Conservation (phyloP, 1,139 yeast species). For the Magnusiomyces ingens region DNA sequence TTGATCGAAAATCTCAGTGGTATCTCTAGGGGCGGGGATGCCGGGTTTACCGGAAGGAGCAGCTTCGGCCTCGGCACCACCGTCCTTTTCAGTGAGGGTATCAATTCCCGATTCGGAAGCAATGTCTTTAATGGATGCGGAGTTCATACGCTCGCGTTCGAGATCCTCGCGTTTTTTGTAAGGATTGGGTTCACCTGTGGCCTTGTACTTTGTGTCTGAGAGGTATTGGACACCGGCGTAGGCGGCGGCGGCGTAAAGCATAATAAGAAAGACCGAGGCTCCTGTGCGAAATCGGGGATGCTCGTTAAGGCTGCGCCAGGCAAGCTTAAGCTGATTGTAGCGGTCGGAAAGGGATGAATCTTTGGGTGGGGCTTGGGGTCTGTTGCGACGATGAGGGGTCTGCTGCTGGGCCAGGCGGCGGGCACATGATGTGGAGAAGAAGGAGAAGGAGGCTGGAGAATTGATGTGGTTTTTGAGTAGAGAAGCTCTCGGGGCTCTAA, state of each 20-base stretch:
- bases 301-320: constrained; percentile 19
- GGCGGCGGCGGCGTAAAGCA: constrained; percentile 27
- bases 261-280: constrained; percentile 21
- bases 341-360: constrained; percentile 1
- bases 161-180: constrained; percentile 24
- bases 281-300: constrained; percentile 19
- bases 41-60: background rate
- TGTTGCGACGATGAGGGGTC: constrained; percentile 2
- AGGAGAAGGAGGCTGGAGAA: background rate
- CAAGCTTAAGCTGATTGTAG: constrained; percentile 14
- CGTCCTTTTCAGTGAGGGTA: background rate
- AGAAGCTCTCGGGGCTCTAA: background rate
- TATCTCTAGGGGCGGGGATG: constrained; percentile 61
- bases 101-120: constrained; percentile 7
- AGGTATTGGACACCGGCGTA: constrained; percentile 30
- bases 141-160: constrained; percentile 17
- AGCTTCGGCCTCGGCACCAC: background rate
- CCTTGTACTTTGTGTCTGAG: constrained; percentile 33
- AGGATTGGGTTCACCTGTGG: constrained; percentile 33
- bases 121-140: constrained; percentile 13
- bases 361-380: constrained; percentile 11
- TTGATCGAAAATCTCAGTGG: constrained; percentile 72
- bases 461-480: background rate
- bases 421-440: background rate
- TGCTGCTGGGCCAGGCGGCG: background rate